Evolutionary conservation across 768 basidiomycete genomes (phyloP), one percentile per base, ranked within the genome.

Genomic region (Tulasnella sp.): DNA sequence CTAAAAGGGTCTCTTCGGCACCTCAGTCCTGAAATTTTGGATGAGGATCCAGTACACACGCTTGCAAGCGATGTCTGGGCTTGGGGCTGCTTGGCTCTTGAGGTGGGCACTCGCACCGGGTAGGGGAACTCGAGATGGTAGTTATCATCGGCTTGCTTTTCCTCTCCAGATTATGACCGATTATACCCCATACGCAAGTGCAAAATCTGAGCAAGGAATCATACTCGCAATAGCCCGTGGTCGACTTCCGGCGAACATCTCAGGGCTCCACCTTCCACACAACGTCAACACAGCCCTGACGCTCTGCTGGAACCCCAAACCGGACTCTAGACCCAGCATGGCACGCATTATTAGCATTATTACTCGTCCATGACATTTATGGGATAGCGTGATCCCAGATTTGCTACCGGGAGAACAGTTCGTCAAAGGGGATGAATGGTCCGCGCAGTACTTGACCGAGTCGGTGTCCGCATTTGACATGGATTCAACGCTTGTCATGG

Each of bases 1-100:
- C 20, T 73, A 5, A 73, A 73, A 73, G 71, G 71, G n/a, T 73
- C 71, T 3, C 39, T 75, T 48, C 74, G 74, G 13, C 46, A 75
- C 23, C 46, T 40, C 23, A 75, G 74, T n/a, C 74, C 74, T 23
- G 74, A 75, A 29, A 35, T 75, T 2, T 29, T 75, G n/a, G 74
- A 75, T 29, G 74, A 75, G 26, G 74, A 75, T 15, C 35, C 40
- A 26, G n/a, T 48, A 13, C 74, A 37, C 44, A 75, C 74, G 10
- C 44, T 75, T 29, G 35, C 42, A 16, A 48, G 44, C 20, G 74
- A 75, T 40, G 39, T 72, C 13, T 72, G 71, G 71, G 71, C 71
- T 26, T 72, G 71, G 71, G 71, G 71, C 39, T 72, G 71, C 39
- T 37, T 72, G 16, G n/a, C 44, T 13, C 71, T 72, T 6, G 71